A percentile compares a stretch with the other conserved stretches of the same genome.
These are phyloP conservation scores for Syncephalastrum sp. DNA, from an alignment of 371 early-diverging fungal genomes.

Conservation along the genomic window DNA sequence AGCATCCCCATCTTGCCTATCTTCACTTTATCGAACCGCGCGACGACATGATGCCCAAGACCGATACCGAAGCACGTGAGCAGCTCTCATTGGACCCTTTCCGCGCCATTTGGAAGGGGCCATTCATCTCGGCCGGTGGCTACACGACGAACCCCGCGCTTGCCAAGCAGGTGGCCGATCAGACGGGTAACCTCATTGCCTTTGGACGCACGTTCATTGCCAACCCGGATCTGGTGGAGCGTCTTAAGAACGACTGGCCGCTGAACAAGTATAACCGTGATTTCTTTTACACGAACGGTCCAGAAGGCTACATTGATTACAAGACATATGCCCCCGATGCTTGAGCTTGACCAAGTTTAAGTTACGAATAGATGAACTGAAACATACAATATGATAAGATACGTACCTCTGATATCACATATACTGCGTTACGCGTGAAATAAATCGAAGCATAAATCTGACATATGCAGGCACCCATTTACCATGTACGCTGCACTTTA, in stretches of 20 bases:
- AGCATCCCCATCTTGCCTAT: slow-evolving; percentile 27
- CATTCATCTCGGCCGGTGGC: slow-evolving; percentile 27
- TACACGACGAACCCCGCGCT: slow-evolving; percentile 18
- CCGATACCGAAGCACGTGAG: slow-evolving; percentile 5
- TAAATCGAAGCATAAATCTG: too few relatives aligned
- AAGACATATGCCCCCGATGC: not conserved
- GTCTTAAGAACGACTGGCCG: slow-evolving; percentile 22
- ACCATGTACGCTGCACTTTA: too few relatives aligned
- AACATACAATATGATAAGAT: too few relatives aligned
- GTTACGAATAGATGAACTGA: too few relatives aligned
- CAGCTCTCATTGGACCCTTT: slow-evolving; percentile 24
- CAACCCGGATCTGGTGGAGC: slow-evolving; percentile 33
- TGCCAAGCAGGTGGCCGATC: slow-evolving; percentile 23
- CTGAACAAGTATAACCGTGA: slow-evolving; percentile 28
- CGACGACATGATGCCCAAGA: slow-evolving; percentile 11
- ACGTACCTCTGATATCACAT: too few relatives aligned
- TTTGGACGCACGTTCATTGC: slow-evolving; percentile 36
- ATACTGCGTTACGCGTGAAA: too few relatives aligned
- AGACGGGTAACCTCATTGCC: slow-evolving; percentile 25
- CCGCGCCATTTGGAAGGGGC: slow-evolving; percentile 30
- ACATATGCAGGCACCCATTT: too few relatives aligned
- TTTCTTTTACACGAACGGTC: slow-evolving; percentile 19
- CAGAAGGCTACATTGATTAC: slow-evolving; percentile 30
- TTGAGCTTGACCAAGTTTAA: too few relatives aligned
- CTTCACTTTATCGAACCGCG: slow-evolving; percentile 36